A percentile compares a stretch with the other conserved stretches of the same genome.
Evolutionary conservation across 2,329 filamentous ascomycete genomes (phyloP).

Genomic region (Penicillium sp.): DNA sequence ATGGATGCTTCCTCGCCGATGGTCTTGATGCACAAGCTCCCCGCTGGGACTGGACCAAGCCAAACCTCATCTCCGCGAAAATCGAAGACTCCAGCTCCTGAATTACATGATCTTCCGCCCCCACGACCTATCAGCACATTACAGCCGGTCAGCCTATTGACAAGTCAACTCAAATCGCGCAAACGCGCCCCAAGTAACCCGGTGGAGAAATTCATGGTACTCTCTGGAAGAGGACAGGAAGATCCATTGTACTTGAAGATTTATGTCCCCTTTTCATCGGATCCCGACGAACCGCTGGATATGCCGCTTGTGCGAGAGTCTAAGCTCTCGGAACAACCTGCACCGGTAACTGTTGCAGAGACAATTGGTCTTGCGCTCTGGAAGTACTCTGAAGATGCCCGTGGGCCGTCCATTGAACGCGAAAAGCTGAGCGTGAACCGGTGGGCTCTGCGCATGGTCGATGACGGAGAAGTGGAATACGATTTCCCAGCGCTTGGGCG

Average conservation of each 20-base stretch:
- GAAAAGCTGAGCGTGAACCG: slow-evolving; percentile 59
- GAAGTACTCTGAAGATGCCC: slow-evolving; percentile 58
- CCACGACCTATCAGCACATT: slow-evolving; percentile 61
- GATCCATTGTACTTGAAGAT: slow-evolving; percentile 63
- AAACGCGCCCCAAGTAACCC: slow-evolving; percentile 59
- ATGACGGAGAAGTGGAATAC: slow-evolving; percentile 65
- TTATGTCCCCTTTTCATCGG: slow-evolving; percentile 59
- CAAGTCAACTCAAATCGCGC: slow-evolving; percentile 57
- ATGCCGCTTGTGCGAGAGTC: slow-evolving; percentile 56
- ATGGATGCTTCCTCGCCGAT: slow-evolving; percentile 52
- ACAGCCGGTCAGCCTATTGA: slow-evolving; percentile 56
- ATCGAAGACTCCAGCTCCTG: slow-evolving; percentile 44
- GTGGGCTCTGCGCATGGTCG: slow-evolving; percentile 66
- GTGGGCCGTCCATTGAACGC: slow-evolving; percentile 52
- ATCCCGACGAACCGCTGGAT: slow-evolving; percentile 56
- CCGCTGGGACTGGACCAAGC: slow-evolving; percentile 30
- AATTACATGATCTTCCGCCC: slow-evolving; percentile 58
- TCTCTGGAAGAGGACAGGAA: slow-evolving; percentile 60
- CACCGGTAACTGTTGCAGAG: slow-evolving; percentile 58
- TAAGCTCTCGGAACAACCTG: slow-evolving; percentile 50
- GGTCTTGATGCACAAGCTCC: slow-evolving; percentile 42
- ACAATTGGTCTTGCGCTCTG: slow-evolving; percentile 63
- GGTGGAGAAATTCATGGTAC: slow-evolving; percentile 58
- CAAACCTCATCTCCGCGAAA: slow-evolving; percentile 53
- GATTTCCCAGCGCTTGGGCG: slow-evolving; percentile 62